Base-by-base conservation (phyloP, 805 yeast species). In the Nakazawaea holstii region DNA sequence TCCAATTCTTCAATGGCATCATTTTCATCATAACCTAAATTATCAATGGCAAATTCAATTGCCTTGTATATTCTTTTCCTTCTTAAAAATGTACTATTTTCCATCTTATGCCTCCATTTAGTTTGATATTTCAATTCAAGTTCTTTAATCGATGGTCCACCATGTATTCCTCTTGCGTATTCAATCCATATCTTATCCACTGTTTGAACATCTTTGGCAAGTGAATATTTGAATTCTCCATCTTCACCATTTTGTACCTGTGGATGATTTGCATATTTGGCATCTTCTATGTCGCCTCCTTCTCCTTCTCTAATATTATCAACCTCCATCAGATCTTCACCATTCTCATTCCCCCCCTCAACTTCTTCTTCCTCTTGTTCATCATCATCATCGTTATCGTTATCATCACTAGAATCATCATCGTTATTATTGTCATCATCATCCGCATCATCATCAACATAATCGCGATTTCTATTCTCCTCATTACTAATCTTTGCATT, bases 101-200 rank as follows among this genome's bases (percentile, higher is more conserved):
- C 70, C 10, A 69, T 66, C 37, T 66, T 68, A 49, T 61, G 60
- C 49, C 70, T 59, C 72, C 72, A 67, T 51, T 61, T 66, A n/a
- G 69, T 61, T 20, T 60, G 62, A 48, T 53, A 67, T 49, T 62
- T 59, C 11, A 43, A 42, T 44, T 66, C 70, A 39, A 67, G 51
- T 9, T 55, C 42, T 31, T 57, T 59, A 33, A 67, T 55, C 4
- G 72, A 65, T 0, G 70, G 70, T 46, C 66, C 66, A 35, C 62
- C 68, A 40, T 63, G 59, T 9, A 65, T 49, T 3, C 72, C 72
- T 48, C 63, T 64, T 39, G 60, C 63, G 48, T 65, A 67, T 52
- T 67, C 72, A 45, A 56, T 57, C 72, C 72, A 67, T 27, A 67
- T 66, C 36, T 65, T 69, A 7, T 52, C 49, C 8, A 64, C 58